Evolutionary conservation across 305 asterid species (phyloP).

Genomic region (Caryopteris hybrid): DNA sequence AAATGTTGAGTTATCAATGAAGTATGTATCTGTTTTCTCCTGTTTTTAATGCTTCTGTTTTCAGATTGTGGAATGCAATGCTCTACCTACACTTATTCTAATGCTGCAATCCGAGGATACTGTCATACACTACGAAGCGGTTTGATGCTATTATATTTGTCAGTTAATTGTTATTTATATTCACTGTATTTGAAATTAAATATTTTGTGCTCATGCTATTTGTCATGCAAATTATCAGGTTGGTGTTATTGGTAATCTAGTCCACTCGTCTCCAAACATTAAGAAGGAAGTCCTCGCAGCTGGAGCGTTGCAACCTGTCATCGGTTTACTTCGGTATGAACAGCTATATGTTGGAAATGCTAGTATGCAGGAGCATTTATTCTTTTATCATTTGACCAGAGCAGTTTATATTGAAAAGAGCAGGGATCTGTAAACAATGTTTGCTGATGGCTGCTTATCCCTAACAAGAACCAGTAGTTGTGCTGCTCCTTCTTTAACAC

Average conservation of each 20-base stretch:
- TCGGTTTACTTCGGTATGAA: slow-evolving; percentile 85
- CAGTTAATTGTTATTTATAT: slow-evolving; percentile 4
- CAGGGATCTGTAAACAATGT: not conserved
- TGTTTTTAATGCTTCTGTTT: slow-evolving; percentile 17
- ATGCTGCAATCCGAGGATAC: slow-evolving; percentile 96
- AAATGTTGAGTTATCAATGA: not conserved
- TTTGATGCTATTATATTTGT: slow-evolving; percentile 23
- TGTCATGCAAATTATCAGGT: slow-evolving; percentile 32
- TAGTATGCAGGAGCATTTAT: not conserved
- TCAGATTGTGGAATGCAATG: slow-evolving; percentile 97
- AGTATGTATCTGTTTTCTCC: not conserved
- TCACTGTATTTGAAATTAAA: not conserved
- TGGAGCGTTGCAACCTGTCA: slow-evolving; percentile 99
- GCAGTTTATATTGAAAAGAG: not conserved
- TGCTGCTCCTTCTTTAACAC: not conserved
- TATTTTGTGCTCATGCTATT: slow-evolving; percentile 10
- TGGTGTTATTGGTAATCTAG: slow-evolving; percentile 97
- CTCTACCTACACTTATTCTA: slow-evolving; percentile 88
- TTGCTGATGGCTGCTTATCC: not conserved
- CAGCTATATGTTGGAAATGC: not conserved
- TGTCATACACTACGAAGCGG: slow-evolving; percentile 99
- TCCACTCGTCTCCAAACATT: slow-evolving; percentile 95
- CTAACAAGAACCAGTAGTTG: not conserved
- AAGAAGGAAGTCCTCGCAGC: slow-evolving; percentile 96
- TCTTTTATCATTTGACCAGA: not conserved